Evolutionary conservation across 176 grass and related monocot genomes (phyloP), one percentile per base, ranked within the genome.

Genomic region (Otatea glauca): DNA sequence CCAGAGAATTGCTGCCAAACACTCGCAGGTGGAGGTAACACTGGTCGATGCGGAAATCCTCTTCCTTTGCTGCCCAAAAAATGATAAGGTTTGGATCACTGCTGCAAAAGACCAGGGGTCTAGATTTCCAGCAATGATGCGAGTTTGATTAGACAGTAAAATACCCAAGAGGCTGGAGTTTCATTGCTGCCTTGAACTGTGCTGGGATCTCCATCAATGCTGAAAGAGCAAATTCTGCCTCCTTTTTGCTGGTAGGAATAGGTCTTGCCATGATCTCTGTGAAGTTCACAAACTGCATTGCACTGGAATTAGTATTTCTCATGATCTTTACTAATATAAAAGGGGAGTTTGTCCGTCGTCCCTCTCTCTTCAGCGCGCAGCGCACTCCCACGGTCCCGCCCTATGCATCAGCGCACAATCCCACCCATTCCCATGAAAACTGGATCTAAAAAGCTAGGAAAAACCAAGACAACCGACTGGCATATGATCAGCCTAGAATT

Each of bases 251-350:
- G 65, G 43, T 63, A 6, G 82, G 81, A 58, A 88, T 82, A 73
- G 78, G 86, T 68, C 72, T 97, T 37, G 85, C 61, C 94, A 94
- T 94, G 42, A 97, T 94, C 79, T 97, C 85, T 25, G 94, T 97
- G 87, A 97, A 94, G 68, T 97, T 92, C 24, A 97, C 92, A 88
- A 92, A 97, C 92, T 97, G 49, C 80, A 85, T 74, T 74, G 61
- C 77, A 87, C 32, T 3, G n/a, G 29, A 3, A 74, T 68, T 74
- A 83, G 18, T 35, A 48, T 37, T 67, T 85, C 13, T 49, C 43
- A 79, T 39, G 58, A 21, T 80, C n/a, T n/a, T n/a, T n/a, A n/a
- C n/a, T 53, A 44, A 67, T 34, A n/a, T n/a, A n/a, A n/a, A n/a
- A n/a, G n/a, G n/a, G n/a, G n/a, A n/a, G n/a, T n/a, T n/a, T n/a